Evolutionary conservation across 2,329 filamentous ascomycete genomes (phyloP), one percentile per base, ranked within the genome.

Genomic region (Xylaria sp.): DNA sequence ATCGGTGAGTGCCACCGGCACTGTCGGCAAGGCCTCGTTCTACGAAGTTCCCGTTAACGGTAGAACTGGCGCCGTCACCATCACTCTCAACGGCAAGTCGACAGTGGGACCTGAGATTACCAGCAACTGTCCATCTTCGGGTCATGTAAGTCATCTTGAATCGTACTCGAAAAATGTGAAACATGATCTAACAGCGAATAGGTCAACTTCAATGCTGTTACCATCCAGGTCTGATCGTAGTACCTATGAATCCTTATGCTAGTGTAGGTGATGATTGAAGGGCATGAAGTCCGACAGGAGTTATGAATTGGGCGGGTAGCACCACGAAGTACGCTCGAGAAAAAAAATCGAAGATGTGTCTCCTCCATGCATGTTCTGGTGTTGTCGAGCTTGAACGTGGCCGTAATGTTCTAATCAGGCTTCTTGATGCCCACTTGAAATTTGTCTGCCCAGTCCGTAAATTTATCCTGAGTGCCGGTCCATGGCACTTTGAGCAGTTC

Each of bases 391-490:
- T 31, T 31, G 28, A 21, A 37, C 33, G 47, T 25, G 25, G 17
- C 12, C 21, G 9, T 19, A 9, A 11, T 37, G 28, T 61, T 60
- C 37, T 72, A 72, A 43, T 73, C 72, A 4, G 70, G 71, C 71
- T 83, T 84, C 66, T 81, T 84, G 14, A 87, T 81, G 67, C 84
- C 80, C 33, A 74, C 70, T 70, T 82, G 81, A 66, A 87, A 87
- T 65, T 82, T 84, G 11, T 79, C 80, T n/a, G 84, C 87, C 93
- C 93, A 96, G 15, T 84, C 80, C 0, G 88, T 90, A 72, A 96
- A 96, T 70, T 90, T 91, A 71, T 97, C 93, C 17, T 85, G 82
- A 49, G 83, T 77, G 0, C 84, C 88, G 2, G 84, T 77, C 90
- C 91, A 94, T 19, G 82, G 81, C 61, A 81, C 78, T 52, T 79